These are phyloP conservation scores for Penicillium coffeae DNA, from an alignment of 495 filamentous ascomycete genomes.

Conservation along the genomic window DNA sequence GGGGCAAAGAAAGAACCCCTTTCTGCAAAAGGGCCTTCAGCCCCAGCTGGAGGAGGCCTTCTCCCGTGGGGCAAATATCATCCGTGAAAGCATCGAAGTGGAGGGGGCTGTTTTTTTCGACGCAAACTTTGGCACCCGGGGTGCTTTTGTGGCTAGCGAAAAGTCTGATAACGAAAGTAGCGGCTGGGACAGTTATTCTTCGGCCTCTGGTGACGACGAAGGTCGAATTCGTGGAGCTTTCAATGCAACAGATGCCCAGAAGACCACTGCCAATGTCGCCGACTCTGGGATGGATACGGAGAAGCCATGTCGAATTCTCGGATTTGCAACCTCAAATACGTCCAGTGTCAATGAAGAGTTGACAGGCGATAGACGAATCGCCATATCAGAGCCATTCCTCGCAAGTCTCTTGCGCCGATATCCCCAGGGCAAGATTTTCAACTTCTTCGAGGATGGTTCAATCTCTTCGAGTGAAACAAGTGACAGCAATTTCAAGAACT, in stretches of 20 bases:
- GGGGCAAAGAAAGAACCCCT: constrained; percentile 2
- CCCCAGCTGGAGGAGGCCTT: constrained; percentile 11
- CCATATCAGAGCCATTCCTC: constrained; percentile 14
- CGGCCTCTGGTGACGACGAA: constrained; percentile 10
- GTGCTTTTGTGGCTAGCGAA: constrained; percentile 3
- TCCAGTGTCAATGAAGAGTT: constrained; percentile 11
- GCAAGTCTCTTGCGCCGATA: constrained; percentile 10
- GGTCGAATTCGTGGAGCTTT: background rate
- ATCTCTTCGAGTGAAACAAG: constrained; percentile 13
- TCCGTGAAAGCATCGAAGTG: constrained; percentile 47
- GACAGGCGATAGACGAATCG: constrained; percentile 5
- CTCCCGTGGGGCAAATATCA: constrained; percentile 42
- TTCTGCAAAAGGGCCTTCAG: constrained; percentile 1
- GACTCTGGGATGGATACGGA: constrained; percentile 3
- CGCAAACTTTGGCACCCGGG: constrained; percentile 28
- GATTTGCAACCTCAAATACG: constrained; percentile 12
- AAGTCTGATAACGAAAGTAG: constrained; percentile 18
- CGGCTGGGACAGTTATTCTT: constrained; percentile 8
- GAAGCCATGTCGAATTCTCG: constrained; percentile 15
- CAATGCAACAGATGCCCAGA: background rate
- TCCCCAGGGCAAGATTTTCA: constrained; percentile 18
- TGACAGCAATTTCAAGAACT: constrained; percentile 5
- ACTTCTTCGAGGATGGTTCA: constrained; percentile 11
- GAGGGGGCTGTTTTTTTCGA: constrained; percentile 50
- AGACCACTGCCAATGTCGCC: background rate